Conservation (phyloP, 192 early-diverging fungal species). For the Backusella circina region DNA sequence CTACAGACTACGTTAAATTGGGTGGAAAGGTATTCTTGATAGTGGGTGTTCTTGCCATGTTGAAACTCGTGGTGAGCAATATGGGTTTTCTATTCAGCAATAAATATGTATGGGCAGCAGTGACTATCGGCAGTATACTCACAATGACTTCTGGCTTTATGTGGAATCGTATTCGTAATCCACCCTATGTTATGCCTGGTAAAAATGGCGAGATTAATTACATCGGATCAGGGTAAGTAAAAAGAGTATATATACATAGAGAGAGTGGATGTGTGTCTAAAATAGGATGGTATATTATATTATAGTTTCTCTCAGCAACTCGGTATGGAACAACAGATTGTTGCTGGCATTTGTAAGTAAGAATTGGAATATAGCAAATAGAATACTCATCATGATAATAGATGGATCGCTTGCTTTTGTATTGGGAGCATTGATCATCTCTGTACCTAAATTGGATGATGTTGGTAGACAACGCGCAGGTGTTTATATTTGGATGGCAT, state of each 20-base stretch:
- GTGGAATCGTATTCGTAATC: constrained; percentile 79
- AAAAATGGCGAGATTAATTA: constrained; percentile 52
- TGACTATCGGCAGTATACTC: constrained; percentile 50
- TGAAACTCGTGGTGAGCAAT: constrained; percentile 36
- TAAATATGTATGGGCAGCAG: constrained; percentile 53
- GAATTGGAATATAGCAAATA: not conserved
- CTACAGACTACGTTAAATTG: constrained; percentile 54
- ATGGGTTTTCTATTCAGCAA: constrained; percentile 42
- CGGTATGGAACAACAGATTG: constrained; percentile 68
- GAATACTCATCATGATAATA: constrained; percentile 19
- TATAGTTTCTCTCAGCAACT: constrained; percentile 60
- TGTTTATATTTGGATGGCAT: constrained; percentile 52
- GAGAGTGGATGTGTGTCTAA: not conserved
- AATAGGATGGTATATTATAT: not conserved
- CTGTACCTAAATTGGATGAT: constrained; percentile 54
- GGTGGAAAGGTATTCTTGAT: constrained; percentile 30
- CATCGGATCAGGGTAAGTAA: constrained; percentile 49
- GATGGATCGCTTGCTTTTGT: constrained; percentile 57
- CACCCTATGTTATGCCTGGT: constrained; percentile 56
- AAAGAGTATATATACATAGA: too few relatives aligned
- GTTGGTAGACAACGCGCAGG: constrained; percentile 50
- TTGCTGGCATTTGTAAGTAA: constrained; percentile 64
- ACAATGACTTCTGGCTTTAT: constrained; percentile 77
- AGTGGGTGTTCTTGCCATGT: constrained; percentile 23
- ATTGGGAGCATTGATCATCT: constrained; percentile 48